Evolutionary conservation across 2,329 filamentous ascomycete genomes (phyloP), one percentile per base, ranked within the genome.

Genomic region (Neoscytalidium dimidiatum): DNA sequence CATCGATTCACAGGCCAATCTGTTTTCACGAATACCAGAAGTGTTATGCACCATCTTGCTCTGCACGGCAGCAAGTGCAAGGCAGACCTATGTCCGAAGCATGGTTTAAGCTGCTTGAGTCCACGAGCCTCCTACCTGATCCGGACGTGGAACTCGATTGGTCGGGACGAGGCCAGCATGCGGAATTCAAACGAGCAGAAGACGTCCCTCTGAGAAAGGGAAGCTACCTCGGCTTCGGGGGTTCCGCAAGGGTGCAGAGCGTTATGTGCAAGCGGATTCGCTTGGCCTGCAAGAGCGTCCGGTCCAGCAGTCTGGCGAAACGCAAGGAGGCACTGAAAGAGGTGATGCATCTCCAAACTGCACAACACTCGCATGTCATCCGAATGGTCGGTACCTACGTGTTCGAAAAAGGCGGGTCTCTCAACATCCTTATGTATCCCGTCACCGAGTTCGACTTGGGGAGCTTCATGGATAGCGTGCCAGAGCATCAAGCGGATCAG

Each of bases 371-470:
- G 3, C 48, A 51, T 31, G 31, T 51, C 6, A 31, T 51, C 28
- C 26, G 28, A n/a, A 6, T 51, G 2, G 26, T 51, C 17, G 48
- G 48, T 17, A 31, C 28, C 2, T 51, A 51, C 6, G 48, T 51
- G 14, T 4, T 51, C 48, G 48, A n/a, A 3, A 33, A 13, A 2
- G n/a, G 68, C 28, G n/a, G n/a, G n/a, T n/a, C n/a, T n/a, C 66
- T 77, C 13, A 73, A 70, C 4, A 65, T 78, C 1, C 60, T 78
- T 31, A 72, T 75, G 72, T 66, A 75, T 11, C 75, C 75, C 2
- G 73, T 77, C 43, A 74, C 75, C 1, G 75, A 77, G 17, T 76
- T 72, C n/a, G 77, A 73, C n/a, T 71, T 78, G 19, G 68, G 70
- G 9, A 65, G 71, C 35, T 78, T 74, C 74, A 70, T 78, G 5